These are phyloP conservation scores for Microcyclosporella mali DNA, from an alignment of 2,329 filamentous ascomycete genomes.

Conservation along the genomic window DNA sequence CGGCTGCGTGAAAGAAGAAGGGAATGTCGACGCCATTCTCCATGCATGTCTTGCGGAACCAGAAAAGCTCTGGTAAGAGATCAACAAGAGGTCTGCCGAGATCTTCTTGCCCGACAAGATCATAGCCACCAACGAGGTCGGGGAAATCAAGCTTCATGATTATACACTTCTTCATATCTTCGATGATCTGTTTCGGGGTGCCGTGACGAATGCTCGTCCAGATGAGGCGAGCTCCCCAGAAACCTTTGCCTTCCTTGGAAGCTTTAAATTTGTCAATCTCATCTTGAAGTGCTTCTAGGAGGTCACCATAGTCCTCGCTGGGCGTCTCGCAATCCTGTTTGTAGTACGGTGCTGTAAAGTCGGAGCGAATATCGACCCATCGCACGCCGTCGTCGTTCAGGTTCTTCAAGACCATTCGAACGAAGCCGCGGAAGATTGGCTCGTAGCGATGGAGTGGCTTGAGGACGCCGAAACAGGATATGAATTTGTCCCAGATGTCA, in stretches of 20 bases:
- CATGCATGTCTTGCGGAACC: constrained; percentile 82
- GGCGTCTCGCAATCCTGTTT: constrained; percentile 57
- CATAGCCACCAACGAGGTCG: constrained; percentile 76
- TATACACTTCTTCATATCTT: constrained; percentile 82
- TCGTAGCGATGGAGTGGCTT: constrained; percentile 79
- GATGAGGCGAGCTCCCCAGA: constrained; percentile 81
- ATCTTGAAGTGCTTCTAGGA: constrained; percentile 69
- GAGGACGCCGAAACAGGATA: constrained; percentile 67
- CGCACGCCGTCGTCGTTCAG: constrained; percentile 75
- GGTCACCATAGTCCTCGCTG: constrained; percentile 61
- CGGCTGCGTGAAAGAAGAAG: constrained; percentile 94
- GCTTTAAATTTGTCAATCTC: constrained; percentile 71
- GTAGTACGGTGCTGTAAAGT: constrained; percentile 67
- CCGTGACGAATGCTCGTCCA: constrained; percentile 69
- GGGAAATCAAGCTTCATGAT: constrained; percentile 72
- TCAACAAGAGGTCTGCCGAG: constrained; percentile 67
- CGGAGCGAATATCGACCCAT: constrained; percentile 76
- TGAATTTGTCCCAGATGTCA: constrained; percentile 79
- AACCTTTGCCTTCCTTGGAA: constrained; percentile 62
- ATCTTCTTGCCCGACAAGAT: constrained; percentile 85
- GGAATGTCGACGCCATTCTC: constrained; percentile 74
- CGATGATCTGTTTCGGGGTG: constrained; percentile 59
- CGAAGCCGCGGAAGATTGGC: constrained; percentile 73
- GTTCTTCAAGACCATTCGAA: constrained; percentile 63
- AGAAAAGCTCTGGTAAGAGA: constrained; percentile 78